Evolutionary conservation across 805 yeast species (phyloP), one percentile per base, ranked within the genome.

Genomic region (Naumovozyma baii): DNA sequence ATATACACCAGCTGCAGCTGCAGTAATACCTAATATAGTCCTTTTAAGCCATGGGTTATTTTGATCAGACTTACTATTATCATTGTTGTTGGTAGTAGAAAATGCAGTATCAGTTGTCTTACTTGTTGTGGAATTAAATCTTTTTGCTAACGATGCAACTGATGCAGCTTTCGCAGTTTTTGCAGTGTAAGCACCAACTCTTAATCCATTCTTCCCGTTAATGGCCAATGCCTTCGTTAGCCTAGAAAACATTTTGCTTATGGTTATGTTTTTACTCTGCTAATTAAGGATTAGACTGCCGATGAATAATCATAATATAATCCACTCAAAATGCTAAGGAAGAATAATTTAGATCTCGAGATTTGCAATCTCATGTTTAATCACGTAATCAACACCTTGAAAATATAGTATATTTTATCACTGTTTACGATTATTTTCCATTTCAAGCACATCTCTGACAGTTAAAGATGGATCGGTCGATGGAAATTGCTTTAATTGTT

Each of bases 391-490:
- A 22, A 22, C 26, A 22, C 26, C 26, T 22, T 7, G 9, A 22
- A 10, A 22, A 10, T 22, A 22, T n/a, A n/a, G n/a, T n/a, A n/a
- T n/a, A 32, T 1, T 26, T 12, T 14, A 13, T 33, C 36, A 33
- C 26, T 33, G 17, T 13, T 9, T 14, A 33, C 36, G 36, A n/a
- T n/a, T 22, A 13, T 15, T 15, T 13, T 33, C 36, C 16, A 19
- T 20, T 18, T 33, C 18, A 9, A 33, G 36, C 36, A 33, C 36
- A 15, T 33, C 17, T 18, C 36, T 33, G 12, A 33, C 22, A 18
- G 26, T 22, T 7, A 22, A 10, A 22, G 26, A 10, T 7, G 26
- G 10, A 22, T 22, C 10, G 10, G 26, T 22, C 9, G 26, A 22
- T 10, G 26, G 26, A 10, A 22, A 22, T 7, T 22, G 10, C 9